Conservation (phyloP, 2,329 filamentous ascomycete genomes). For the Ophiostoma sp. region DNA sequence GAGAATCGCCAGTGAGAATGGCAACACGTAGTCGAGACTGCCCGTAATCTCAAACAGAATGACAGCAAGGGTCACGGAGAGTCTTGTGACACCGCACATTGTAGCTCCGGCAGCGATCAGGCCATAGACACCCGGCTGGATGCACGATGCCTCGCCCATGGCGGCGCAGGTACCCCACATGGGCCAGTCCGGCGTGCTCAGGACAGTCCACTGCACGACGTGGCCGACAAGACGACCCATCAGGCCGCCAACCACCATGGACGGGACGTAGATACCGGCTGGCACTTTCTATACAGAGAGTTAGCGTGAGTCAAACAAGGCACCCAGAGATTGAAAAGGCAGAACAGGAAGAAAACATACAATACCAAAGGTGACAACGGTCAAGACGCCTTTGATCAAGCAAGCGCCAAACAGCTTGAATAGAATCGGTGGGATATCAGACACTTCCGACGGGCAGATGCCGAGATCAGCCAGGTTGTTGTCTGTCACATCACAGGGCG, state of each 20-base stretch:
- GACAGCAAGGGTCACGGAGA: slow-evolving; percentile 89
- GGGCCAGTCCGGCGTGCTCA: slow-evolving; percentile 63
- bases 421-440: slow-evolving; percentile 75
- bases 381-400: slow-evolving; percentile 82
- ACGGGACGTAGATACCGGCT: slow-evolving; percentile 94
- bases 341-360: slow-evolving; percentile 37
- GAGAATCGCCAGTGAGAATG: slow-evolving; percentile 85
- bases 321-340: not conserved
- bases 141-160: slow-evolving; percentile 69
- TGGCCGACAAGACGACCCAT: slow-evolving; percentile 87
- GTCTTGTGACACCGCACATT: slow-evolving; percentile 92
- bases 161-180: slow-evolving; percentile 71
- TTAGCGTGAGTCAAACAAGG: slow-evolving; percentile 13
- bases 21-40: slow-evolving; percentile 88
- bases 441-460: slow-evolving; percentile 65
- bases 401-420: slow-evolving; percentile 69
- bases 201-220: slow-evolving; percentile 71
- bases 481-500: slow-evolving; percentile 71
- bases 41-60: slow-evolving; percentile 95
- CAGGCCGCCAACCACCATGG: slow-evolving; percentile 95
- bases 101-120: slow-evolving; percentile 91
- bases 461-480: slow-evolving; percentile 59
- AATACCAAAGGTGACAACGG: slow-evolving; percentile 87
- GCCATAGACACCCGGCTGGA: slow-evolving; percentile 95
- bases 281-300: slow-evolving; percentile 67